phyloP scores from a whole-genome alignment of 1,284 basidiomycete species.

The Meripilus lineatus region DNA sequence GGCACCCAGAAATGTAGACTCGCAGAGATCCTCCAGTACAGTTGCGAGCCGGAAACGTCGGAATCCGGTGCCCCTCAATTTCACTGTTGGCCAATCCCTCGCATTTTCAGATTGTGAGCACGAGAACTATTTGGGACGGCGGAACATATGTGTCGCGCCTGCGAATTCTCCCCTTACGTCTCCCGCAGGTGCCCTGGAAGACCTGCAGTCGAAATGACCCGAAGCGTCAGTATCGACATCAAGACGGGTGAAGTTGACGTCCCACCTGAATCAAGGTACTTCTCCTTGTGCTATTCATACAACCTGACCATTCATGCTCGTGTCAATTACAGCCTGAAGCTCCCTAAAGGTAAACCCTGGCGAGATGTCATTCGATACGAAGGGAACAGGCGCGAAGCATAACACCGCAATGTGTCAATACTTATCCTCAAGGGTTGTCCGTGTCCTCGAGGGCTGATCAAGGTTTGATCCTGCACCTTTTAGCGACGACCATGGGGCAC shows the following conservation, averaged over 20 bases:
- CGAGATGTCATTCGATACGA: conserved; percentile 35
- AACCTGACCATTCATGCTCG: conserved; percentile 1
- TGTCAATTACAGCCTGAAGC: conserved; percentile 27
- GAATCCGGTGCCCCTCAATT: conserved; percentile 30
- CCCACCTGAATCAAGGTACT: conserved; percentile 42
- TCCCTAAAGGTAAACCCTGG: conserved; percentile 50
- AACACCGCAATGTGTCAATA: too few relatives aligned
- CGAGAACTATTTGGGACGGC: too few relatives aligned
- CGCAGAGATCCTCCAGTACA: conserved; percentile 68
- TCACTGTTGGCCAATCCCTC: conserved; percentile 65
- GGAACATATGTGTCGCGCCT: too few relatives aligned
- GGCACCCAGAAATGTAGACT: conserved; percentile 42
- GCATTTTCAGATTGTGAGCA: conserved; percentile 67
- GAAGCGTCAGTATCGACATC: conserved; percentile 47
- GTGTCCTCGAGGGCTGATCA: too few relatives aligned
- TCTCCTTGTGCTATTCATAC: conserved; percentile 2
- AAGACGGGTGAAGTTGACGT: conserved; percentile 61
- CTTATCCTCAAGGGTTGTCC: too few relatives aligned
- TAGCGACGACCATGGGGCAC: too few relatives aligned
- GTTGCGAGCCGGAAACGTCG: conserved; percentile 42
- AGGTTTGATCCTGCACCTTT: too few relatives aligned
- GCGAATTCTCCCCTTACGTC: conserved; percentile 7
- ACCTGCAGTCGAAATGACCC: conserved; percentile 71
- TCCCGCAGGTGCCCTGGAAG: conserved; percentile 50
- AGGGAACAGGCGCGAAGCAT: too few relatives aligned